These are phyloP conservation scores for Lindgomyces ingoldianus DNA, from an alignment of 495 filamentous ascomycete species.

Conservation along the genomic window DNA sequence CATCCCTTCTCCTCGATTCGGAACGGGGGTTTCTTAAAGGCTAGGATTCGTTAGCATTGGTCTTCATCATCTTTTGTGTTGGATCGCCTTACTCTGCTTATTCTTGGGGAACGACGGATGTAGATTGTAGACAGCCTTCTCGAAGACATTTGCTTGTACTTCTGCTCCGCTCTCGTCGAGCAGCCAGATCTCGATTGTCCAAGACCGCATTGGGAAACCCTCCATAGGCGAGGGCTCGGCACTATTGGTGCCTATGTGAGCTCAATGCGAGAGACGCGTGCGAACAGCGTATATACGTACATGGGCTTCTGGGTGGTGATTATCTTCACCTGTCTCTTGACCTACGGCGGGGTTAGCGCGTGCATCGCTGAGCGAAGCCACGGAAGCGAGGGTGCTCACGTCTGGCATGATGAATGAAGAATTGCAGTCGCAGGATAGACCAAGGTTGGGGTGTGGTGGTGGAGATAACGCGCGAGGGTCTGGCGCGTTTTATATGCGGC, in stretches of 20 bases:
- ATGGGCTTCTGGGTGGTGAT: conserved; percentile 86
- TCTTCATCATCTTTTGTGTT: neutral
- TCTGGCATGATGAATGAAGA: conserved; percentile 41
- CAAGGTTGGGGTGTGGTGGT: neutral
- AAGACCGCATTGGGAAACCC: conserved; percentile 84
- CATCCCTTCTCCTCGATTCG: conserved; percentile 90
- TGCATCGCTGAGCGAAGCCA: neutral
- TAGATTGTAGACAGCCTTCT: conserved; percentile 86
- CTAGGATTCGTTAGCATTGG: conserved; percentile 22
- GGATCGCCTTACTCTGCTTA: conserved; percentile 81
- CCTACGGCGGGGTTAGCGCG: conserved; percentile 49
- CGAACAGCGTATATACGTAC: no score
- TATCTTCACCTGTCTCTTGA: conserved; percentile 87
- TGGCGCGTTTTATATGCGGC: conserved; percentile 5
- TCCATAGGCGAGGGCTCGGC: conserved; percentile 73
- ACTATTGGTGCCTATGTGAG: conserved; percentile 41
- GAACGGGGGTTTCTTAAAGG: conserved; percentile 75
- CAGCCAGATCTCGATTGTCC: conserved; percentile 64
- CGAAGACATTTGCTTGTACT: conserved; percentile 78
- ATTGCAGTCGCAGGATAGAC: neutral
- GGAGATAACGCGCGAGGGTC: neutral
- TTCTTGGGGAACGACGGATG: conserved; percentile 90
- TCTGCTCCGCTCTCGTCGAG: conserved; percentile 60
- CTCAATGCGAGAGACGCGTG: no score
- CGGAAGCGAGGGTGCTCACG: conserved; percentile 31